These are phyloP conservation scores for Pythium insidiosum DNA, from an alignment of 352 stramenopile species.

Conservation along the genomic window DNA sequence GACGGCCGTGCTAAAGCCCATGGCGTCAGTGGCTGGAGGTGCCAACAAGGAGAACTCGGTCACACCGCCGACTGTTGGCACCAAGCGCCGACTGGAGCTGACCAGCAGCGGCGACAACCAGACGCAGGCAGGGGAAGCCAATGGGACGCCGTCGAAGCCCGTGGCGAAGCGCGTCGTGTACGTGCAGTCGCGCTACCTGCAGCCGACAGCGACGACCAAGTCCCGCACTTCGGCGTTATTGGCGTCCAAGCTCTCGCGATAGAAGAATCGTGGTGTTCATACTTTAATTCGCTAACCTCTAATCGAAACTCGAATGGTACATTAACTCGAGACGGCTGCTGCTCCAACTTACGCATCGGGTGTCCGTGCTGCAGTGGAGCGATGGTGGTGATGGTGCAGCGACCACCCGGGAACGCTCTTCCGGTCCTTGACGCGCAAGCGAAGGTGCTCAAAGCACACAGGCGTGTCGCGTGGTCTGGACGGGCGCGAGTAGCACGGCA, in stretches of 20 bases:
- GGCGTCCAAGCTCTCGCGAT: neutral
- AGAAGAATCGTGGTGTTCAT: too few species aligned
- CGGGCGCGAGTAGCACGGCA: constrained; percentile 52
- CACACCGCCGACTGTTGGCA: neutral
- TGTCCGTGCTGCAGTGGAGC: constrained; percentile 1
- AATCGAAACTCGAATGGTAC: too few species aligned
- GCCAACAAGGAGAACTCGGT: neutral
- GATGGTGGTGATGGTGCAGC: constrained; percentile 18
- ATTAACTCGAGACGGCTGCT: too few species aligned
- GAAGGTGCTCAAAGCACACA: constrained; percentile 67
- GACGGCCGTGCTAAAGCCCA: neutral
- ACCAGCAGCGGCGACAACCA: neutral
- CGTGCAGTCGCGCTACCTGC: constrained; percentile 18
- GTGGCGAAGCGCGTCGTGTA: constrained; percentile 18
- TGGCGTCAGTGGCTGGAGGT: neutral
- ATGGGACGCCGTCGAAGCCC: constrained; percentile 8
- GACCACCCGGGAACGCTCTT: constrained; percentile 79
- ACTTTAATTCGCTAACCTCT: too few species aligned
- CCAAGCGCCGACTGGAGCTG: constrained; percentile 18
- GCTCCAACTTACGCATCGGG: too few species aligned
- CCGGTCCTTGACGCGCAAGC: constrained; percentile 75
- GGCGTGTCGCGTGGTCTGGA: constrained; percentile 24
- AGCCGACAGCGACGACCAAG: constrained; percentile 1
- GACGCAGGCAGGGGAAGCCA: neutral
- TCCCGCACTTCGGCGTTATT: too few species aligned